Conservation (phyloP, 495 filamentous ascomycete species). For the Aspergillus sclerotiicarbonarius region DNA sequence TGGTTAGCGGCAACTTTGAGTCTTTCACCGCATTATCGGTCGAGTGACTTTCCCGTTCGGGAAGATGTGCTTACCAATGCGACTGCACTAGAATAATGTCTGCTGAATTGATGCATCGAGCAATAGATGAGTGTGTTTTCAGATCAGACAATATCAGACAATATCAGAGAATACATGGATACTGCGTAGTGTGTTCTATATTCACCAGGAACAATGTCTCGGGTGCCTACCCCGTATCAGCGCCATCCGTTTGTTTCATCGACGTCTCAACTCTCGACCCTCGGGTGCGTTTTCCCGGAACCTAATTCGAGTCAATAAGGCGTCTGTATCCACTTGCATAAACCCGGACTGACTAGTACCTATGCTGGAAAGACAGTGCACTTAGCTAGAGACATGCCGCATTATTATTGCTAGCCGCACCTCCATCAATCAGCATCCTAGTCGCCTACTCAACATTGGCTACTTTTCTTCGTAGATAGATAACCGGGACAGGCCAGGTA, state of each 20-base stretch:
- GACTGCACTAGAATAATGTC: neutral
- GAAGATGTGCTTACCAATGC: neutral
- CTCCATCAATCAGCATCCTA: neutral
- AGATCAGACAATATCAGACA: too few relatives aligned
- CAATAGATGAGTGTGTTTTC: too few relatives aligned
- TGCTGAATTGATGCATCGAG: too few relatives aligned
- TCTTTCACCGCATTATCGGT: constrained; percentile 11
- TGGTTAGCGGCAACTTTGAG: constrained; percentile 6
- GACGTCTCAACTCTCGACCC: neutral
- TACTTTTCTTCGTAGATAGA: neutral
- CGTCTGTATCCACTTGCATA: constrained; percentile 2
- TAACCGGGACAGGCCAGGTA: neutral
- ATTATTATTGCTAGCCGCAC: neutral
- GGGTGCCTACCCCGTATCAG: neutral
- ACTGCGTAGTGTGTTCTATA: too few relatives aligned
- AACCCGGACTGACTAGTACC: neutral
- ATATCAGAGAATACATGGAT: too few relatives aligned
- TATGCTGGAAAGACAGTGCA: neutral
- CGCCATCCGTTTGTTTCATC: neutral
- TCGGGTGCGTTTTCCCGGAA: neutral
- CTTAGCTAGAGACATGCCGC: neutral
- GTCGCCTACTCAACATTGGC: too few relatives aligned
- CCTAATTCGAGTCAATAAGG: neutral
- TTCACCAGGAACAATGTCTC: neutral
- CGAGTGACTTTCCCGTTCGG: constrained; percentile 2